phyloP scores from a whole-genome alignment of 768 basidiomycete genomes.

The Boletus reticuloceps region DNA sequence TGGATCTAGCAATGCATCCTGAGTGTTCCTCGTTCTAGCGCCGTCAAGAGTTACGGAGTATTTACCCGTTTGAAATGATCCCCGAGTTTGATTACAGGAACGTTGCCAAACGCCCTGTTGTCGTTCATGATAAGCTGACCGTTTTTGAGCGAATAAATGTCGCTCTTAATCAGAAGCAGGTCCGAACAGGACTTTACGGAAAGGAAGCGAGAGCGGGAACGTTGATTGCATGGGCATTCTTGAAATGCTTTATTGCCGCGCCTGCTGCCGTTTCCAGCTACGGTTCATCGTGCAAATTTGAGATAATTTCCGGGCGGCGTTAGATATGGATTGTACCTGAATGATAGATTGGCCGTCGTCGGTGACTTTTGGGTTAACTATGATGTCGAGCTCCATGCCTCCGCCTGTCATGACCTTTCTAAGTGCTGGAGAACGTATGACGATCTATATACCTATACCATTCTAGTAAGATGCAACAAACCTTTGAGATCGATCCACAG shows the following conservation, averaged over 20 bases:
- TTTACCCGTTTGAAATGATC: slow-evolving; percentile 93
- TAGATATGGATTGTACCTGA: slow-evolving; percentile 44
- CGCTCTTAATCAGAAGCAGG: slow-evolving; percentile 85
- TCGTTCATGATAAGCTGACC: slow-evolving; percentile 76
- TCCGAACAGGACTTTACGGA: slow-evolving; percentile 89
- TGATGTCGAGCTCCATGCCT: slow-evolving; percentile 67
- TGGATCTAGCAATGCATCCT: slow-evolving; percentile 49
- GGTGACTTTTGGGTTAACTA: slow-evolving; percentile 81
- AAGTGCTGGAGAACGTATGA: slow-evolving; percentile 51
- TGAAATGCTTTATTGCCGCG: slow-evolving; percentile 93
- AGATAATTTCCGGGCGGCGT: slow-evolving; percentile 5
- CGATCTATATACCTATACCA: not conserved
- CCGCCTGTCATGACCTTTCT: slow-evolving; percentile 78
- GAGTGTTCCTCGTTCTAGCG: not conserved
- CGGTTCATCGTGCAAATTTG: not conserved
- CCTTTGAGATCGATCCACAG: slow-evolving; percentile 78
- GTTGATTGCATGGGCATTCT: slow-evolving; percentile 89
- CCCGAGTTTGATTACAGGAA: slow-evolving; percentile 96
- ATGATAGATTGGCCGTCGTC: slow-evolving; percentile 87
- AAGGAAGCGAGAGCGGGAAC: slow-evolving; percentile 91
- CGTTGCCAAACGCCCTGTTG: slow-evolving; percentile 46
- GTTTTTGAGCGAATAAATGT: slow-evolving; percentile 79
- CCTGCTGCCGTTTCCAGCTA: slow-evolving; percentile 90
- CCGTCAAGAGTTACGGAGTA: not conserved
- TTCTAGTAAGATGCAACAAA: slow-evolving; percentile 24